Base-by-base conservation (phyloP, 2,329 filamentous ascomycete genomes). In the Graphiopsis chlorocephala region DNA sequence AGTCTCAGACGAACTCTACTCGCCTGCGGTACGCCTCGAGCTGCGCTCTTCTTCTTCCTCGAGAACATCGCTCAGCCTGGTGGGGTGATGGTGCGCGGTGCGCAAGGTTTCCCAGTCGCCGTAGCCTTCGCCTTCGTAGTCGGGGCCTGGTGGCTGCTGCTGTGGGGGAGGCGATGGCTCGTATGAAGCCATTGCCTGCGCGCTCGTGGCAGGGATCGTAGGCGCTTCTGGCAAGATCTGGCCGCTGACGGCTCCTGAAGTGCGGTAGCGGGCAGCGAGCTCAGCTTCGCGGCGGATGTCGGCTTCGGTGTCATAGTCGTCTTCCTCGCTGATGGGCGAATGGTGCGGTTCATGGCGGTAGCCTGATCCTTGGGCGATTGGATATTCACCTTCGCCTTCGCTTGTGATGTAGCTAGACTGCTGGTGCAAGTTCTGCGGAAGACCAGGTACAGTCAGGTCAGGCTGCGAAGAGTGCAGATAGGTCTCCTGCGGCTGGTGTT, bases 11-110 rank as follows among this genome's bases (percentile, higher is more conserved):
- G 47, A 61, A 53, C 23, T 38, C 59, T 61, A 61, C 47, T 61
- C 59, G 59, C 59, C 70, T 12, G 67, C 69, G 48, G 74, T 77
- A 29, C 73, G 70, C 31, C 75, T 65, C 64, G 70, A 73, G 64
- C 76, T 75, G 57, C 74, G 69, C 68, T 76, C 73, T 78, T 96
- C 92, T 70, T 95, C 91, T 68, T 96, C 90, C 73, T 92, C 92
- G 73, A 95, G 84, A 29, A 97, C 93, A 78, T 96, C 93, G 76
- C 92, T 96, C 68, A 97, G 81, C 64, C 93, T 83, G 10, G 93
- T 96, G 0, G 93, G 93, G 78, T 97, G 92, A 70, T 95, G 91
- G 77, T 96, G 93, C 60, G 65, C 69, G 42, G 67, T 85, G 26
- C 89, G 88, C 68, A 92, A 81, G n/a, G 80, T 78, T 68, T 95